These are phyloP conservation scores for Microdochium paspali DNA, from an alignment of 2,329 filamentous ascomycete genomes.

Conservation along the genomic window DNA sequence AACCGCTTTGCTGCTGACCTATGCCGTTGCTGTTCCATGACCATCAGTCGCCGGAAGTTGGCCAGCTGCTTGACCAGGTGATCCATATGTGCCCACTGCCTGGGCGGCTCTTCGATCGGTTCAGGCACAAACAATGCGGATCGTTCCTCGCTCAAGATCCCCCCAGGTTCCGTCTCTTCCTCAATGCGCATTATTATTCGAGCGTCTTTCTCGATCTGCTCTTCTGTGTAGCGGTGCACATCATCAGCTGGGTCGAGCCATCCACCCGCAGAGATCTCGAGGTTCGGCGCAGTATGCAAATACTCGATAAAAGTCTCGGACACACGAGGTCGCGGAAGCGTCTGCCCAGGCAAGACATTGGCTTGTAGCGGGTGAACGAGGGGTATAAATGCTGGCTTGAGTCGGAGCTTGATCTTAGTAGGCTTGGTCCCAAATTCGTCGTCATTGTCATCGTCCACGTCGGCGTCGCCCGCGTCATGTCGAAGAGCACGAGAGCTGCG, in stretches of 20 bases:
- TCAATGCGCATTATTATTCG: slow-evolving; percentile 59
- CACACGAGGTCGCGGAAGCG: slow-evolving; percentile 34
- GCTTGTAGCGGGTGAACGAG: slow-evolving; percentile 51
- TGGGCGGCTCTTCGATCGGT: slow-evolving; percentile 59
- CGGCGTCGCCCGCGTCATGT: slow-evolving; percentile 15
- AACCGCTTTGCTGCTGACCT: slow-evolving; percentile 67
- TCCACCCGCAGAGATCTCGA: slow-evolving; percentile 50
- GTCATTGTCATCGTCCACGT: slow-evolving; percentile 9
- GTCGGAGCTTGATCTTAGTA: slow-evolving; percentile 37
- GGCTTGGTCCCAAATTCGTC: slow-evolving; percentile 1
- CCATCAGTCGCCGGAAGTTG: slow-evolving; percentile 72
- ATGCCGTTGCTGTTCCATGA: slow-evolving; percentile 71
- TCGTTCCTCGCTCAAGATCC: slow-evolving; percentile 59
- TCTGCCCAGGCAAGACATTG: slow-evolving; percentile 28
- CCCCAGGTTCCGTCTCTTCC: slow-evolving; percentile 64
- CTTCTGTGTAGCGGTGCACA: slow-evolving; percentile 46
- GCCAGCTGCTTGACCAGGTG: slow-evolving; percentile 72
- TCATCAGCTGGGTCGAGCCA: slow-evolving; percentile 43
- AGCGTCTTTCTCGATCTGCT: slow-evolving; percentile 60
- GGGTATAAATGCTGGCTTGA: slow-evolving; percentile 40
- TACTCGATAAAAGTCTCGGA: slow-evolving; percentile 49
- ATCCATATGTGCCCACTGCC: slow-evolving; percentile 80
- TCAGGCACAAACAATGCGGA: slow-evolving; percentile 70
- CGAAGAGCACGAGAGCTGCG: slow-evolving; percentile 30
- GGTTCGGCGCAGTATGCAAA: slow-evolving; percentile 36